A percentile compares a stretch with the other conserved stretches of the same genome.
Conservation (phyloP, 1,139 yeast genomes). For the Suhomyces ambrosiae region DNA sequence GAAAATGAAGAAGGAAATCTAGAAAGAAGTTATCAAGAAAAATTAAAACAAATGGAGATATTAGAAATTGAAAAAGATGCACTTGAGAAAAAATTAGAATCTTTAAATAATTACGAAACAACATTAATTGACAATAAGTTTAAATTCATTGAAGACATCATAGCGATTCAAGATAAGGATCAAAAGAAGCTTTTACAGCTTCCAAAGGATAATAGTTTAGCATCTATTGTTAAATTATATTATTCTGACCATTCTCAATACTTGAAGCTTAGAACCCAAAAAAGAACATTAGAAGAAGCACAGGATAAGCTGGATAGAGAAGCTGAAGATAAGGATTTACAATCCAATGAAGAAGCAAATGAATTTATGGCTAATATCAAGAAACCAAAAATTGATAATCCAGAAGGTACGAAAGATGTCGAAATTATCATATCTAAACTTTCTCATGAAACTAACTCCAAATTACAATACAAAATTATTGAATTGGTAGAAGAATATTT, state of each 20-base stretch:
- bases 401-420: not conserved
- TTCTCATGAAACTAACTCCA: constrained; percentile 17
- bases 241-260: constrained; percentile 42
- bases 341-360: constrained; percentile 16
- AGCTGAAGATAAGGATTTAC: constrained; percentile 24
- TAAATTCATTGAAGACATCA: constrained; percentile 36
- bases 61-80: constrained; percentile 23
- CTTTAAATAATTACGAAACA: constrained; percentile 32
- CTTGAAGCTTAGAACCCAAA: constrained; percentile 34
- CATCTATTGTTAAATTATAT: constrained; percentile 23
- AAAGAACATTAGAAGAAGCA: constrained; percentile 37
- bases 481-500: constrained; percentile 52
- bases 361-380: constrained; percentile 21
- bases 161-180: constrained; percentile 15
- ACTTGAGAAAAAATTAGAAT: constrained; percentile 23
- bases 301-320: constrained; percentile 33
- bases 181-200: not conserved
- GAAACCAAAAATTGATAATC: constrained; percentile 7
- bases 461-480: constrained; percentile 37
- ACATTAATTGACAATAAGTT: constrained; percentile 41
- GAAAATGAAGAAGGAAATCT: constrained; percentile 18
- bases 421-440: constrained; percentile 16
- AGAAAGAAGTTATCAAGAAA: constrained; percentile 25
- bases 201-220: constrained; percentile 3
- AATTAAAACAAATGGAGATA: constrained; percentile 18